phyloP scores from a whole-genome alignment of 768 basidiomycete species.

The Crepidotus variabilis region DNA sequence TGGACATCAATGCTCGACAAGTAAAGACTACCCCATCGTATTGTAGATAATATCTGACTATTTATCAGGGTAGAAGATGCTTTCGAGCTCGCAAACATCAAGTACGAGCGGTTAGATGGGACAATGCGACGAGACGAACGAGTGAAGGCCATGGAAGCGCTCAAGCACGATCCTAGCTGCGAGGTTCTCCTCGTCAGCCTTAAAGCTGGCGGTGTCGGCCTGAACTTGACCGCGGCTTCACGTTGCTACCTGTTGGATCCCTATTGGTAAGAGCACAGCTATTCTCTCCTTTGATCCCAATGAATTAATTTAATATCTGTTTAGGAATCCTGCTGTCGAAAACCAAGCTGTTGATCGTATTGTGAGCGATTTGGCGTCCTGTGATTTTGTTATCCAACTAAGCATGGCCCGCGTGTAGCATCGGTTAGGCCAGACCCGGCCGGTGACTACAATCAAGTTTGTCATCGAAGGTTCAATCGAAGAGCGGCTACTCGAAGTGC shows the following conservation, averaged over 20 bases:
- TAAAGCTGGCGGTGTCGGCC: constrained; percentile 94
- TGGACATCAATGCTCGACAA: constrained; percentile 96
- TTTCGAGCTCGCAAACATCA: constrained; percentile 75
- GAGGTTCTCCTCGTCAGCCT: constrained; percentile 95
- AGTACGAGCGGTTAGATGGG: constrained; percentile 90
- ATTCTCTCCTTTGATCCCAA: background rate
- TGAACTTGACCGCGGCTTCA: constrained; percentile 93
- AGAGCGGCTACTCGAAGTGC: constrained; percentile 86
- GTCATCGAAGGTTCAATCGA: constrained; percentile 96
- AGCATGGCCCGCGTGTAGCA: constrained; percentile 50
- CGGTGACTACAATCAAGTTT: constrained; percentile 88
- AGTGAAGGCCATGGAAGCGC: constrained; percentile 84
- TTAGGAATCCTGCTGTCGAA: constrained; percentile 94
- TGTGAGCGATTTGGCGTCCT: constrained; percentile 40
- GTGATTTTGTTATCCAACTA: background rate
- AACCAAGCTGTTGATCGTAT: constrained; percentile 98
- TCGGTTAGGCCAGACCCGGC: constrained; percentile 90
- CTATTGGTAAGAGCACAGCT: constrained; percentile 65
- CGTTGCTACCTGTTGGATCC: constrained; percentile 96
- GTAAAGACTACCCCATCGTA: constrained; percentile 33
- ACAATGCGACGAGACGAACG: constrained; percentile 98
- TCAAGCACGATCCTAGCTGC: constrained; percentile 85
- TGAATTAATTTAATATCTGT: constrained; percentile 5
- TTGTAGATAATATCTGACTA: constrained; percentile 10
- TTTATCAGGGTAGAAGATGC: constrained; percentile 79